phyloP scores from a whole-genome alignment of 495 filamentous ascomycete species.

The Aspergillus carlsbadensis region DNA sequence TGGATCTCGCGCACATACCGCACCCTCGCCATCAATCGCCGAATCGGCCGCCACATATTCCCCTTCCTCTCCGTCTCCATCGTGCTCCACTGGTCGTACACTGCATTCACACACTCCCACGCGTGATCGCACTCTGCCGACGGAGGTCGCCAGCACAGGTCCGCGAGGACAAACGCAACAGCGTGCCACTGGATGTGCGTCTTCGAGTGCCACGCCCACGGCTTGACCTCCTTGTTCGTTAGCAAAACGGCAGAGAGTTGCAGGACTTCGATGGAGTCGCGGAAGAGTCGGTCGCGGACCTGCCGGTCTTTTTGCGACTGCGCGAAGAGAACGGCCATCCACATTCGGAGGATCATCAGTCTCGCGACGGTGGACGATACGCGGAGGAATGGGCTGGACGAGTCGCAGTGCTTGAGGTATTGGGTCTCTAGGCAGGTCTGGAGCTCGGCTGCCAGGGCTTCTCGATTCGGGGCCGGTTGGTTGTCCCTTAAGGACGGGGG shows the following conservation, averaged over 20 bases:
- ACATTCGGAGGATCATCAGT: conserved; percentile 19
- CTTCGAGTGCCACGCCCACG: conserved; percentile 61
- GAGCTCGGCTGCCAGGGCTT: conserved; percentile 37
- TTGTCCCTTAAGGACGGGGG: conserved; percentile 6
- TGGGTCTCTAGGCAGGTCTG: conserved; percentile 35
- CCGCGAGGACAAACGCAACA: conserved; percentile 53
- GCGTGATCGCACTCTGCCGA: conserved; percentile 52
- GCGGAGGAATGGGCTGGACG: conserved; percentile 33
- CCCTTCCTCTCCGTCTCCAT: conserved; percentile 34
- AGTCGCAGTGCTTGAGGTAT: conserved; percentile 38
- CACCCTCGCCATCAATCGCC: conserved; percentile 50
- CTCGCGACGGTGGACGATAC: conserved; percentile 26
- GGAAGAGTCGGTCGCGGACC: conserved; percentile 21
- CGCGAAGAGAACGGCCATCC: conserved; percentile 28
- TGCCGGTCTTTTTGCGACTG: not conserved
- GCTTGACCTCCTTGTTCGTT: conserved; percentile 39
- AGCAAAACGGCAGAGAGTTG: conserved; percentile 56
- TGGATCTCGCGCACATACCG: conserved; percentile 20
- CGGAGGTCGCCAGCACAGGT: conserved; percentile 49
- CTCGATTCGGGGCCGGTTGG: conserved; percentile 25
- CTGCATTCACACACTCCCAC: conserved; percentile 52
- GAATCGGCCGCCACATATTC: conserved; percentile 51
- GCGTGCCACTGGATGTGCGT: conserved; percentile 64
- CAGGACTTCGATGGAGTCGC: conserved; percentile 46
- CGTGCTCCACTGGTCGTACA: conserved; percentile 41